phyloP scores from a whole-genome alignment of 441 rosid species.

The Hura crepitans region DNA sequence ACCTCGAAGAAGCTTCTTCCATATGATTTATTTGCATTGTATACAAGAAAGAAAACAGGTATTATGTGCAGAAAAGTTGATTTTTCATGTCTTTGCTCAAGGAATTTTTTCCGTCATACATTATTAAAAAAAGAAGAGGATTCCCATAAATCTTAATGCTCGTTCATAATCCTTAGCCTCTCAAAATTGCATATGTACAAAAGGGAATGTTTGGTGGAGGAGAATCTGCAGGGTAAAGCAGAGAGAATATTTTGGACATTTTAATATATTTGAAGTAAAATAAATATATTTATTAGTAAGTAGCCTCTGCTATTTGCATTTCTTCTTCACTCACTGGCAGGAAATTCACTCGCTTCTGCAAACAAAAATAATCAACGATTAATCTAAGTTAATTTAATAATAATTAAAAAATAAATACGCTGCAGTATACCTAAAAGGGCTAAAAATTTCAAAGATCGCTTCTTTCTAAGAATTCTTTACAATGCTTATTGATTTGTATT shows the following conservation, averaged over 20 bases:
- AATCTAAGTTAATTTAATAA: neutral
- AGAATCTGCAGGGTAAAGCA: conserved; percentile 15
- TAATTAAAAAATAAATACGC: too few species aligned
- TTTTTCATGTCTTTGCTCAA: neutral
- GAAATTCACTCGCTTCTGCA: conserved; percentile 91
- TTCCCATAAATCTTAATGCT: too few species aligned
- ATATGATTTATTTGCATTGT: neutral
- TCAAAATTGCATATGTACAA: conserved; percentile 23
- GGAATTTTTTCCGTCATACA: neutral
- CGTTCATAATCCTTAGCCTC: conserved; percentile 15
- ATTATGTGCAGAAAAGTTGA: neutral
- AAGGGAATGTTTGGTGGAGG: neutral
- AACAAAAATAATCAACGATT: neutral
- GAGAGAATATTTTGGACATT: neutral
- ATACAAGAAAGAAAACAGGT: neutral
- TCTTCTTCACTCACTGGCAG: conserved; percentile 48
- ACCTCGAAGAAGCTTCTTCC: conserved; percentile 5
- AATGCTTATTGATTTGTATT: too few species aligned
- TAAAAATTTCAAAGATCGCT: too few species aligned
- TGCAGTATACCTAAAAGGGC: too few species aligned
- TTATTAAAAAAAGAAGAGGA: neutral
- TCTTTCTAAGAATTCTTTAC: too few species aligned
- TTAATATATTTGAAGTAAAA: neutral
- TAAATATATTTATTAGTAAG: conserved; percentile 16
- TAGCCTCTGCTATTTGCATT: conserved; percentile 58